Percentiles rank a stretch among this genome's conserved stretches.
Evolutionary conservation across 2,329 filamentous ascomycete genomes (phyloP).

Genomic region (Fusarium humuli): DNA sequence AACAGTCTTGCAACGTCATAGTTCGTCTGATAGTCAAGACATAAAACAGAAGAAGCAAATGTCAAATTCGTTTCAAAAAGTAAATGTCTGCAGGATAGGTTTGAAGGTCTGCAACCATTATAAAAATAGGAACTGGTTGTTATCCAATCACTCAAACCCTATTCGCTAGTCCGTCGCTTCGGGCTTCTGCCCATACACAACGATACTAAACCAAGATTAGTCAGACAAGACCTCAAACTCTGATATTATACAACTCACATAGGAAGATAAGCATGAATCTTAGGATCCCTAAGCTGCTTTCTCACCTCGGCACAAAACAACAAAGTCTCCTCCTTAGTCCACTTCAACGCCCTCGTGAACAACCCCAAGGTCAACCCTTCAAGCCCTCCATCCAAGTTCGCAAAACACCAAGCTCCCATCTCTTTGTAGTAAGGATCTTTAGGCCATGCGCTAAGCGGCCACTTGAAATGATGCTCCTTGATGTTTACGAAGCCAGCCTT

Average conservation of each 20-base stretch:
- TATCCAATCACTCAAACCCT: not conserved
- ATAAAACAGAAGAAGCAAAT: not conserved
- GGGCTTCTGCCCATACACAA: constrained; percentile 14
- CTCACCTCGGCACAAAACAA: not conserved
- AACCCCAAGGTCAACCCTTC: not conserved
- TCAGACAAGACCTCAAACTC: not conserved
- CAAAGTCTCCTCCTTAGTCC: not conserved
- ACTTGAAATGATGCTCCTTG: not conserved
- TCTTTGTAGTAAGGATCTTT: constrained; percentile 1
- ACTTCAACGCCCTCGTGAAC: not conserved
- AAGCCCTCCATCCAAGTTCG: not conserved
- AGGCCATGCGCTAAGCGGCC: not conserved
- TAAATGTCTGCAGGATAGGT: not conserved
- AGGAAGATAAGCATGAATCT: not conserved
- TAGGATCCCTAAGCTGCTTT: not conserved
- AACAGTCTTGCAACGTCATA: not conserved
- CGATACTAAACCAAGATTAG: not conserved
- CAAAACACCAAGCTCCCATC: not conserved
- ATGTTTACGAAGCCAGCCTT: not conserved
- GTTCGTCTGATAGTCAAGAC: not conserved
- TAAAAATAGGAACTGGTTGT: not conserved
- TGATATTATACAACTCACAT: not conserved
- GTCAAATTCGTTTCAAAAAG: not conserved
- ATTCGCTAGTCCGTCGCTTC: not conserved
- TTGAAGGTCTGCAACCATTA: not conserved